Evolutionary conservation across 208 protist genomes (phyloP), one percentile per base, ranked within the genome.

Genomic region (Trypanosoma boissoni): DNA sequence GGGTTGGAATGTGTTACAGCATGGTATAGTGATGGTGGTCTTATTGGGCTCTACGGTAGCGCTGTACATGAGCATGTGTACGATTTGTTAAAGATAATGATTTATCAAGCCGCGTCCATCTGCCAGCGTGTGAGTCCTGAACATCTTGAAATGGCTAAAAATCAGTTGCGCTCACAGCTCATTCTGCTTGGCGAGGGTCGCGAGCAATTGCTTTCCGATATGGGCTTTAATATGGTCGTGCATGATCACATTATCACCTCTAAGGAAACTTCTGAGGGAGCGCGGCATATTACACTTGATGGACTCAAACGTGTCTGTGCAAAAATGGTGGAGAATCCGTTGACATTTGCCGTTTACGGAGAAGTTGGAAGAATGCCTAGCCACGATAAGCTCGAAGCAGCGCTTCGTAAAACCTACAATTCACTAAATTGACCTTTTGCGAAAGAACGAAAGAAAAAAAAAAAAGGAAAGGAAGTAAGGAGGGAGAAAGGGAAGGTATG

Each of bases 1-100:
- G 82, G 88, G 37, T 65, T 94, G 70, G 86, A 96, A 60, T 91
- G 84, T 66, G 90, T 96, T 60, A 93, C 88, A 10, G 86, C 88
- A n/a, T 91, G 84, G 86, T 95, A 95, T 68, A 94, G 82, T 61
- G 85, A 95, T 32, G 83, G 76, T 20, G 91, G 91, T 21, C 71
- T 95, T 5, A 72, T 96, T 53, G 91, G 91, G 1, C 71, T 96
- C 28, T 96, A 96, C 69, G 91, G 86, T 34, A 82, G 69, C 29
- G 86, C 91, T 10, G 74, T 75, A 16, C 91, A 96, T 75, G 80
- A 94, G 51, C 58, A 86, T 56, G 79, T 76, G 23, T 32, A 74
- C 43, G 57, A 78, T 20, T 65, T 97, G 26, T 50, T 92, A 41
- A 70, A 77, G 37, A 72, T 90, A 42, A 91, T 93, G 78, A 64